These are phyloP conservation scores for Verticillium tricorpus DNA, from an alignment of 2,329 filamentous ascomycete genomes.

Conservation along the genomic window DNA sequence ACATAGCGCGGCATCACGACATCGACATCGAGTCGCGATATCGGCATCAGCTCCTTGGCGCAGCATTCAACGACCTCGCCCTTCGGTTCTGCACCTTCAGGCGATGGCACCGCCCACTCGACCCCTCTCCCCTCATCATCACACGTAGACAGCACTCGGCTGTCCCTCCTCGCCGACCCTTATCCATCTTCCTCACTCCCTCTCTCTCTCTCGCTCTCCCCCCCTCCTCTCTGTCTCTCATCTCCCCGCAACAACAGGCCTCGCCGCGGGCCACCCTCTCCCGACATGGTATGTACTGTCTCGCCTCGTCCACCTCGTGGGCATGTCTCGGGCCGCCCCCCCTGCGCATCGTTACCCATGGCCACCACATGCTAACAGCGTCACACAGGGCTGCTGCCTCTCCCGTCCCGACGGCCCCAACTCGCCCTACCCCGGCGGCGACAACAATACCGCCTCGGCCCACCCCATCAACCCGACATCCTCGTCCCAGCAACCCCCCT, in stretches of 20 bases:
- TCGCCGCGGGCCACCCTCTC: background rate
- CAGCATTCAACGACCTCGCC: background rate
- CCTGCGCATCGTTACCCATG: background rate
- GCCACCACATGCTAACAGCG: too few species aligned
- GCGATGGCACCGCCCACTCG: background rate
- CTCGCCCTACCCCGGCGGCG: constrained; percentile 48
- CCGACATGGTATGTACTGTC: background rate
- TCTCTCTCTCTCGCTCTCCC: background rate
- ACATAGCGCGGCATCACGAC: too few species aligned
- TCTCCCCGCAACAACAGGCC: background rate
- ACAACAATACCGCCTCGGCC: constrained; percentile 44
- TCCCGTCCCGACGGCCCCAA: constrained; percentile 47
- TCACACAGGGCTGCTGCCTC: constrained; percentile 52
- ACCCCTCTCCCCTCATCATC: background rate
- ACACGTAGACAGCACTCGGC: background rate
- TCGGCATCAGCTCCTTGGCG: background rate
- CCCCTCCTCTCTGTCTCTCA: too few species aligned
- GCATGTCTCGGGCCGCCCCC: background rate
- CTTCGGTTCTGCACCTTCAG: background rate
- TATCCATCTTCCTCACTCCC: background rate
- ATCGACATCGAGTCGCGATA: background rate
- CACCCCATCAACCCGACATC: constrained; percentile 24
- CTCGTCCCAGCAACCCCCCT: constrained; percentile 19
- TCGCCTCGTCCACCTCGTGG: background rate
- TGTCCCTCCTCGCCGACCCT: background rate